A percentile compares a stretch with the other conserved stretches of the same genome.
Conservation (phyloP, 2,329 filamentous ascomycete species). For the Gaeumannomyces tritici region DNA sequence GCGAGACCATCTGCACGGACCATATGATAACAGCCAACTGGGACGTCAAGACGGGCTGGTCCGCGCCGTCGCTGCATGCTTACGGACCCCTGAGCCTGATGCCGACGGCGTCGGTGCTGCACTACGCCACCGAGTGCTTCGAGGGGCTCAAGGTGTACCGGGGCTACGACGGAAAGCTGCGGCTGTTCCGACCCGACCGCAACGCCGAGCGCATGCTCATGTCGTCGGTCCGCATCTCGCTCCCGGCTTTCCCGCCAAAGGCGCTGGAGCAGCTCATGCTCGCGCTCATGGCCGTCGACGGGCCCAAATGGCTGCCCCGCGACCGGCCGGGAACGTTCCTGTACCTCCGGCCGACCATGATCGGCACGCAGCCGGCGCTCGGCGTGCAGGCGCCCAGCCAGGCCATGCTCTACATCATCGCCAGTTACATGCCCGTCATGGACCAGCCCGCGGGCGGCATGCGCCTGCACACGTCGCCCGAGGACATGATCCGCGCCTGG, state of each 20-base stretch:
- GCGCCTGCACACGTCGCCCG: slow-evolving; percentile 66
- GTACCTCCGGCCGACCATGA: slow-evolving; percentile 81
- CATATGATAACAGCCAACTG: slow-evolving; percentile 78
- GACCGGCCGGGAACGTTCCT: slow-evolving; percentile 60
- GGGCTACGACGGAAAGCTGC: slow-evolving; percentile 63
- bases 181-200: slow-evolving; percentile 67
- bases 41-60: slow-evolving; percentile 59
- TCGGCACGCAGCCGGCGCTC: slow-evolving; percentile 70
- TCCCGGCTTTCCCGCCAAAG: slow-evolving; percentile 61
- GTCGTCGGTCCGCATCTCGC: slow-evolving; percentile 56
- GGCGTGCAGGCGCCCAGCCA: slow-evolving; percentile 72
- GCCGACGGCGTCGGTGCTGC: slow-evolving; percentile 71
- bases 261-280: slow-evolving; percentile 68
- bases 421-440: slow-evolving; percentile 50
- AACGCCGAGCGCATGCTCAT: slow-evolving; percentile 59
- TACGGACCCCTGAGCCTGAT: slow-evolving; percentile 71
- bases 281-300: slow-evolving; percentile 63
- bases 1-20: slow-evolving; percentile 60
- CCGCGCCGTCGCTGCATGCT: slow-evolving; percentile 61
- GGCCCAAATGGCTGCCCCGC: slow-evolving; percentile 68
- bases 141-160: slow-evolving; percentile 78
- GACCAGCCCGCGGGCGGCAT: slow-evolving; percentile 47
- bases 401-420: slow-evolving; percentile 82
- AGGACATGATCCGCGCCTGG: slow-evolving; percentile 85
- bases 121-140: slow-evolving; percentile 89